Base-by-base conservation (phyloP, 495 filamentous ascomycete species). In the Aspergillus sparsus region DNA sequence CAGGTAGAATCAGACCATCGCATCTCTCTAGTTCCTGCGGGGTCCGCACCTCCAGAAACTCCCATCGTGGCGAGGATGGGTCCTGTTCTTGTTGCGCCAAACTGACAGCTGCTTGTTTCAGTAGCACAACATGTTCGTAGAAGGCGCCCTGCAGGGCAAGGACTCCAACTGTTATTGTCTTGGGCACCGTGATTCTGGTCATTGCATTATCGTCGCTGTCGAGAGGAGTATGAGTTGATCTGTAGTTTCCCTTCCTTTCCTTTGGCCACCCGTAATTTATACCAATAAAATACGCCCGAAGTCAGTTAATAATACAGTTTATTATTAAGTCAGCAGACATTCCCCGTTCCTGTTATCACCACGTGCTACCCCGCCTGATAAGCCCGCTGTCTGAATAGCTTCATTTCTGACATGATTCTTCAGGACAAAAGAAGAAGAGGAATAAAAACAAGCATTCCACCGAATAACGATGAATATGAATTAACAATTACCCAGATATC, bases 121-220 rank as follows among this genome's bases (percentile, higher is more conserved):
- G 80, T 32, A 96, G 82, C 59, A 85, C 80, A 34, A 96, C 66
- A 76, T 98, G 94, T 69, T 98, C 94, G 68, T 82, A 78, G 68
- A 98, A 97, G 44, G 94, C 93, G 64, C 94, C 94, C 74, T 98
- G 94, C 12, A 98, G 82, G 58, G 94, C 94, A 55, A 97, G 85
- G 27, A 96, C 90, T 58, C 92, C 92, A 39, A 96, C 82, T 7
- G 89, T 90, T 63, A 88, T 54, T 35, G 39, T 46, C n/a, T 47
- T 47, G 21, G 21, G 21, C 10, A 47, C 16, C 6, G 44, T 21
- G 15, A 61, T 70, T 64, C 66, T 72, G 47, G 49, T 59, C 74
- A 78, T 78, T 62, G 50, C 46, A 46, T 16, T 15, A 3, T 39
- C 31, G 44, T 21, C 27, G 44, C 16, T 57, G 27, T 18, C 5